phyloP scores from a whole-genome alignment of 2,329 filamentous ascomycete species.

The Xylaria digitata region DNA sequence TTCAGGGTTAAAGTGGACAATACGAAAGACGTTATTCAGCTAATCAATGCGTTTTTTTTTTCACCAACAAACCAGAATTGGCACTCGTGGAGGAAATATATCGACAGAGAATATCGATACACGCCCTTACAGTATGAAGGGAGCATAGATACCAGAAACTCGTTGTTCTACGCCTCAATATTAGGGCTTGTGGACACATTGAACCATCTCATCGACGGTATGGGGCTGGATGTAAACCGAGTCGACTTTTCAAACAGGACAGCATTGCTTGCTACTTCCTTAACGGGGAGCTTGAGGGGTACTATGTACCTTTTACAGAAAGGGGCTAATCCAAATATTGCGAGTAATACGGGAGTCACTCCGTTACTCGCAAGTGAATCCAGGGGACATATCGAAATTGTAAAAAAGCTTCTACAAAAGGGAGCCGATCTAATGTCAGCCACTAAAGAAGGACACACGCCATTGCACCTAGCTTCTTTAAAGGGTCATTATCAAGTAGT shows the following conservation, averaged over 20 bases:
- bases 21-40: not conserved
- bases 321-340: not conserved
- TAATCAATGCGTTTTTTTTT: conserved; percentile 34
- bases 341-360: not conserved
- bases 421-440: no score
- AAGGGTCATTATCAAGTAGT: no score
- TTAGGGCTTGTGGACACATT: conserved; percentile 27
- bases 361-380: not conserved
- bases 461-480: no score
- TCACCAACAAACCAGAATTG: conserved; percentile 13
- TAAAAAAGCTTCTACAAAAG: not conserved
- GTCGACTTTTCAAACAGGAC: conserved; percentile 18
- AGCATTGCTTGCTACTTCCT: conserved; percentile 16
- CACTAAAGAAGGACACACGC: no score
- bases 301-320: not conserved
- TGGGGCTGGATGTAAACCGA: conserved; percentile 10
- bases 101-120: no score
- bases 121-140: no score
- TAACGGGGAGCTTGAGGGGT: not conserved
- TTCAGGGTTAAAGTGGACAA: not conserved
- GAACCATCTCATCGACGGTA: conserved; percentile 18
- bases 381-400: not conserved
- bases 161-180: conserved; percentile 29
- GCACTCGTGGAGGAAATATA: conserved; percentile 25
- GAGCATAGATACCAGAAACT: not conserved